Conservation (phyloP, 169 alveolate genomes). For the Eimeria praecox region DNA sequence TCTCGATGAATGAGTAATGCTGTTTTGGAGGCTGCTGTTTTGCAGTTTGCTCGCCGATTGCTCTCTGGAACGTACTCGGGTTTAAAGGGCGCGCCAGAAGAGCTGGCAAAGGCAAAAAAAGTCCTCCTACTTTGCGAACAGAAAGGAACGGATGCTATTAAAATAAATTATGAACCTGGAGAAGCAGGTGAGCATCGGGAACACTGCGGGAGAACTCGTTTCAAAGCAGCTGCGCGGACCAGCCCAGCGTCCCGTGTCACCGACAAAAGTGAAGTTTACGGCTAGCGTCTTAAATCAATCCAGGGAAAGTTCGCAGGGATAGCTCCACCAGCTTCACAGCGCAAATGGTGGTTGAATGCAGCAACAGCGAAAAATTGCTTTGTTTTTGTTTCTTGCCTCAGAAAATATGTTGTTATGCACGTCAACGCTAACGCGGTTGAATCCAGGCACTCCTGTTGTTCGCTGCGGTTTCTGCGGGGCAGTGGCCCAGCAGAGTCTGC, state of each 20-base stretch:
- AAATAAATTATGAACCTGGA: constrained; percentile 85
- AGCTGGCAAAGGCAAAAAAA: constrained; percentile 83
- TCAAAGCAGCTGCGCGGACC: background rate
- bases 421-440: constrained; percentile 56
- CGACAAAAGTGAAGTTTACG: background rate
- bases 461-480: constrained; percentile 83
- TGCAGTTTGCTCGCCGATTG: constrained; percentile 82
- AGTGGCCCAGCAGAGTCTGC: constrained; percentile 70
- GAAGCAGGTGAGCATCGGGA: constrained; percentile 61
- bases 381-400: background rate
- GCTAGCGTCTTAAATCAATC: background rate
- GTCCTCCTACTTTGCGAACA: constrained; percentile 86
- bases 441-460: constrained; percentile 79
- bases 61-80: constrained; percentile 63
- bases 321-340: background rate
- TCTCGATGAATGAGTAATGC: background rate
- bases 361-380: background rate
- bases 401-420: constrained; percentile 72
- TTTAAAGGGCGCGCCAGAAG: constrained; percentile 74
- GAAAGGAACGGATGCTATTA: constrained; percentile 86
- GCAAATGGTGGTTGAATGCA: background rate
- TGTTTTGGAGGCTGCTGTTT: background rate
- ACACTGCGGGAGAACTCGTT: background rate
- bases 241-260: background rate
- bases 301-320: background rate